phyloP scores from a whole-genome alignment of 2,329 filamentous ascomycete genomes.

The Whalleya microplaca region DNA sequence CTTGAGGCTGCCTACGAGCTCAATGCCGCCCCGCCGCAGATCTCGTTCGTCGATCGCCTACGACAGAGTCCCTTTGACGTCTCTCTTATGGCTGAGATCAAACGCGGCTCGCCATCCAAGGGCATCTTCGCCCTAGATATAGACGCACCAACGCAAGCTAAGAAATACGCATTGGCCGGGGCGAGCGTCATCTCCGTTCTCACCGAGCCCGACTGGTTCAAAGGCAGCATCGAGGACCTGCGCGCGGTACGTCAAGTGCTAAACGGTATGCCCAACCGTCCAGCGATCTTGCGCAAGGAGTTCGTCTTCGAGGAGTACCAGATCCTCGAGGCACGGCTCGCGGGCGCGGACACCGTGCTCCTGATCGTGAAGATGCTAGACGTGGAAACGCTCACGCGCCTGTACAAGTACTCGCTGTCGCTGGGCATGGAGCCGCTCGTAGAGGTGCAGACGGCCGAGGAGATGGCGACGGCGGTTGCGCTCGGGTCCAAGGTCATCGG shows the following conservation, averaged over 20 bases:
- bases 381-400: conserved; percentile 67
- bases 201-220: conserved; percentile 99
- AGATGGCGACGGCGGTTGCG: conserved; percentile 86
- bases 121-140: conserved; percentile 88
- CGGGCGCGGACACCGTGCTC: conserved; percentile 91
- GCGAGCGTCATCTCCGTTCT: conserved; percentile 98
- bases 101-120: conserved; percentile 94
- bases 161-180: conserved; percentile 88
- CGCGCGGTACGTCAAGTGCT: conserved; percentile 84
- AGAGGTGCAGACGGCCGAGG: conserved; percentile 91
- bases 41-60: conserved; percentile 79
- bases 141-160: conserved; percentile 86
- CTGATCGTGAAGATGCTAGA: conserved; percentile 99
- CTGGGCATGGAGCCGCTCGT: conserved; percentile 97
- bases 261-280: conserved; percentile 89
- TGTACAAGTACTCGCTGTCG: conserved; percentile 88
- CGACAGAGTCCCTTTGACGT: conserved; percentile 83
- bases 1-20: conserved; percentile 86
- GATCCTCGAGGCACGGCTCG: conserved; percentile 89
- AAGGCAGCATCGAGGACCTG: conserved; percentile 93
- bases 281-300: conserved; percentile 90
- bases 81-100: conserved; percentile 96
- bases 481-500: conserved; percentile 91
- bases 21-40: conserved; percentile 79
- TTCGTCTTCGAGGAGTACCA: conserved; percentile 99